Conservation (phyloP, 1,284 basidiomycete species). For the Malassezia sp. region DNA sequence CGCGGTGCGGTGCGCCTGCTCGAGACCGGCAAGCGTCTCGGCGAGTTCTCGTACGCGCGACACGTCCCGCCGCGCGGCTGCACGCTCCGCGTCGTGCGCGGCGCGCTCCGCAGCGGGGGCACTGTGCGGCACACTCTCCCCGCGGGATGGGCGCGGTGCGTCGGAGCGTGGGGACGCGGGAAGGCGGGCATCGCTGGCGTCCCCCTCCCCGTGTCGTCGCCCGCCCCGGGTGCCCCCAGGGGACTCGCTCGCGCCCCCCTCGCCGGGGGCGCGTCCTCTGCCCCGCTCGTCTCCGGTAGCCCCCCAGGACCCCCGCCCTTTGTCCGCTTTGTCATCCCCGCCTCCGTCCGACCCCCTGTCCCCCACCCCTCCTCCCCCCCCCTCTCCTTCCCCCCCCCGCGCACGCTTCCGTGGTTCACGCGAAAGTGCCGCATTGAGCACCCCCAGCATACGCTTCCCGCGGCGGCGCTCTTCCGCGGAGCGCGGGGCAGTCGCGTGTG, state of each 20-base stretch:
- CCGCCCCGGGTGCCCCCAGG: not conserved
- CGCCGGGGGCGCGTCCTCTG: no score
- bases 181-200: not conserved
- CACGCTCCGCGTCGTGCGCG: conserved; percentile 17
- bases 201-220: not conserved
- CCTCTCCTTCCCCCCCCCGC: no score
- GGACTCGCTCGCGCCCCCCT: no score
- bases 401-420: not conserved
- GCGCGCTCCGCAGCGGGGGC: conserved; percentile 7
- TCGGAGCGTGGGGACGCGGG: not conserved
- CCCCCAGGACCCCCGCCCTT: no score
- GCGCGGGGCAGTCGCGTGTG: no score
- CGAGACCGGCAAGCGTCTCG: conserved; percentile 12
- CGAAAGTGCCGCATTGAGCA: conserved; percentile 12
- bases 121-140: not conserved
- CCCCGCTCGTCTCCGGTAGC: no score
- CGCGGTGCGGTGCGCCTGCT: conserved; percentile 11
- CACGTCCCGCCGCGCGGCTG: conserved; percentile 1
- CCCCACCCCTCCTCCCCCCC: no score
- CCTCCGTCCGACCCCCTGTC: no score
- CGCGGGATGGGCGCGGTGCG: not conserved
- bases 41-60: conserved; percentile 6
- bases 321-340: no score
- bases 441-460: conserved; percentile 10
- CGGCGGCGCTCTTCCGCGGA: conserved; percentile 7